Evolutionary conservation across 23 red algal species (phyloP), one percentile per base, ranked within the genome.

Genomic region (Chondrus crispus): DNA sequence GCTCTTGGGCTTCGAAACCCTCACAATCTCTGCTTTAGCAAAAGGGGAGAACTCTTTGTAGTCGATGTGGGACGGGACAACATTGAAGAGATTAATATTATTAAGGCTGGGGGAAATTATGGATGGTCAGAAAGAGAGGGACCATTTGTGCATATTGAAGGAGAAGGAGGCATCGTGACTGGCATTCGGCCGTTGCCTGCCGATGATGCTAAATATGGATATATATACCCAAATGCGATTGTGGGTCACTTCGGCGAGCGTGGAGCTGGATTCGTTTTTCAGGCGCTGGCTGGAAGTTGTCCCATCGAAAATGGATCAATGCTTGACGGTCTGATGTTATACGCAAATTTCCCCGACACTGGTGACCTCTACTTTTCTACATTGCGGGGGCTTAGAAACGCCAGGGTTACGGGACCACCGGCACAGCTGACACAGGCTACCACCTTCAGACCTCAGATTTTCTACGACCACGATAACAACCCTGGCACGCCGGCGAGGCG

Each of bases 1-100:
- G 87, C 87, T 10, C 3, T 80, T 2, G 87, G 87, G 16, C 80
- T 90, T 72, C 87, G 87, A 5, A 90, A 90, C 33, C 87, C 87
- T 22, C 87, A 90, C 54, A 87, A 87, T 39, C 30, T 87, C 11
- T 87, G 83, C 35, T 70, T 87, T 40, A 48, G 83, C 5, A 44
- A 50, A 28, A 36, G 66, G 40, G 62, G 66, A 36, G 58, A 47
- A 43, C 24, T 87, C 10, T 87, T 87, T 72, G 83, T 71, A 18
- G 62, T 62, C 4, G 83, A 87, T 68, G 83, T 74, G 10, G 83
- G 83, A 14, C 57, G 83, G 20, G 83, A 87, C 48, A 87, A 87
- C 44, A 40, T 87, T 52, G 83, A 87, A 43, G 83, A 87, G 66
- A 69, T 87, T 19, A 74, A 87, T 52, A 87, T 87, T 3, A 48